Percentiles rank a stretch among this genome's conserved stretches.
Conservation (phyloP, 805 yeast species). For the Teunomyces stri region DNA sequence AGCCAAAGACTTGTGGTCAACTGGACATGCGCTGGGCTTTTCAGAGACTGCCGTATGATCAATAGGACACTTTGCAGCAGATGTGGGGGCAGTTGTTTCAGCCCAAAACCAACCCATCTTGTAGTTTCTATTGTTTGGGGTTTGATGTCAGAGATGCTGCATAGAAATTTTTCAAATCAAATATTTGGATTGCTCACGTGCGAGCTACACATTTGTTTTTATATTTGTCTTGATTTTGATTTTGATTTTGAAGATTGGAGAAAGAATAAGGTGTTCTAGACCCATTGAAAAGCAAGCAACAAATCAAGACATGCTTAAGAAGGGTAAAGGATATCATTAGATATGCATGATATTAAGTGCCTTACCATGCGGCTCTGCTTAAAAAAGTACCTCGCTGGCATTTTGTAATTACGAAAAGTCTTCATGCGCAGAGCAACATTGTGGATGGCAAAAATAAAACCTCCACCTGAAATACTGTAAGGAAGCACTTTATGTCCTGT, state of each 20-base stretch:
- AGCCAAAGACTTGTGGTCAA: constrained; percentile 27
- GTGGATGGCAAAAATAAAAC: background rate
- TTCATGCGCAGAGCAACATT: background rate
- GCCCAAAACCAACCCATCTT: constrained; percentile 94
- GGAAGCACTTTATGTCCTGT: no score
- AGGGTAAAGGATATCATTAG: no score
- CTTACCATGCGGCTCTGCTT: no score
- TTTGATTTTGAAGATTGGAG: no score
- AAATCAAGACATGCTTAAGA: no score
- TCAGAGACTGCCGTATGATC: constrained; percentile 26
- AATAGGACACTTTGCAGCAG: constrained; percentile 36
- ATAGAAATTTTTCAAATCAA: background rate
- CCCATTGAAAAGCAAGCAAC: no score
- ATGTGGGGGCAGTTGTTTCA: constrained; percentile 20
- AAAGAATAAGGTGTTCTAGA: no score
- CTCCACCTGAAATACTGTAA: no score
- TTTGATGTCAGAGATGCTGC: background rate
- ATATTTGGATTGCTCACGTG: background rate
- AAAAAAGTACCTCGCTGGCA: no score
- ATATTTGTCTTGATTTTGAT: background rate
- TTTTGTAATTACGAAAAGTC: background rate
- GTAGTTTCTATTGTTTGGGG: background rate
- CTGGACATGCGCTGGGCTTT: constrained; percentile 27
- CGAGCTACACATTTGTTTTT: background rate
- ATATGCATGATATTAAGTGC: no score